phyloP scores from a whole-genome alignment of 208 protist genomes.

The Vickermania ingenoplastis region DNA sequence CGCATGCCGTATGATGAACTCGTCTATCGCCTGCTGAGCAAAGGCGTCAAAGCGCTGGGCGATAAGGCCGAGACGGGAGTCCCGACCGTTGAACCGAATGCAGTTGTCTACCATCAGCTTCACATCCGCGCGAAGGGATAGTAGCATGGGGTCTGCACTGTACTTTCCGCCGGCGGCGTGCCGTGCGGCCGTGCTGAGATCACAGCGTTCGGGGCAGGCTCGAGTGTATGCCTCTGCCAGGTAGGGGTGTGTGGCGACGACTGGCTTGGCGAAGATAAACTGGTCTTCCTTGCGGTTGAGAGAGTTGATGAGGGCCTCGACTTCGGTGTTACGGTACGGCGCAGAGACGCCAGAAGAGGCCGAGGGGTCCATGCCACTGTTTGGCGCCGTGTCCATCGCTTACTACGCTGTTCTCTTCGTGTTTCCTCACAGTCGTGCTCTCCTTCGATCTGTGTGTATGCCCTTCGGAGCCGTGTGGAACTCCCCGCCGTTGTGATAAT shows the following conservation, averaged over 20 bases:
- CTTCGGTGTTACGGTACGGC: constrained; percentile 42
- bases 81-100: constrained; percentile 63
- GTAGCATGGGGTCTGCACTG: constrained; percentile 40
- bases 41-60: constrained; percentile 60
- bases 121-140: constrained; percentile 47
- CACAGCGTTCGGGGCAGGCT: constrained; percentile 62
- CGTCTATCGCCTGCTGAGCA: constrained; percentile 47
- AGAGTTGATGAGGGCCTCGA: constrained; percentile 50
- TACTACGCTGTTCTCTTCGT: neutral
- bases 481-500: too few species aligned
- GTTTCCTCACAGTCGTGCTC: too few species aligned
- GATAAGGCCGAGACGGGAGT: constrained; percentile 30
- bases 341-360: too few species aligned
- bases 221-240: constrained; percentile 60
- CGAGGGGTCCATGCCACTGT: too few species aligned
- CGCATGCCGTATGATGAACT: constrained; percentile 33
- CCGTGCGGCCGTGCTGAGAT: constrained; percentile 57
- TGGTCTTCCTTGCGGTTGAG: constrained; percentile 64
- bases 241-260: constrained; percentile 63
- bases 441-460: too few species aligned
- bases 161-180: constrained; percentile 55
- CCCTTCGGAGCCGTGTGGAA: too few species aligned
- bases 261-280: constrained; percentile 69
- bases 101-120: constrained; percentile 83
- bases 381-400: constrained; percentile 6